Evolutionary conservation across 2,329 filamentous ascomycete species (phyloP).

Genomic region (Phoma sp.): DNA sequence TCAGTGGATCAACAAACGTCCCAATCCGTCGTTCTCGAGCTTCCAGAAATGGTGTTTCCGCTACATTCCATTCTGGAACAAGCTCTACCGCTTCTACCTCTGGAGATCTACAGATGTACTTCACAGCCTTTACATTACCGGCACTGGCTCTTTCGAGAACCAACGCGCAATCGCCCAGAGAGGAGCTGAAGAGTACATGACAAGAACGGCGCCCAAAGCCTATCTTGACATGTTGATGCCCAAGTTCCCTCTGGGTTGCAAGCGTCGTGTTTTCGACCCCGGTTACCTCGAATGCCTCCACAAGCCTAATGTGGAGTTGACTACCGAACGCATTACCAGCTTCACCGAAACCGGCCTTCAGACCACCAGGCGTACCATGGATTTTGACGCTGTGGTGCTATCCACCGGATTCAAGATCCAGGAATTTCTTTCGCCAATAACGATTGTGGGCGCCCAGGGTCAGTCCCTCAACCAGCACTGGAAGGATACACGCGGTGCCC

Average conservation of each 20-base stretch:
- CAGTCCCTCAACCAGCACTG: not conserved
- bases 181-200: not conserved
- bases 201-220: not conserved
- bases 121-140: not conserved
- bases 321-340: not conserved
- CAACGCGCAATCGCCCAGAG: not conserved
- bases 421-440: not conserved
- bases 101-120: not conserved
- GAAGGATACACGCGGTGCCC: not conserved
- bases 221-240: not conserved
- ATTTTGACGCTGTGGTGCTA: not conserved
- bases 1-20: not conserved
- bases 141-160: not conserved
- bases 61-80: not conserved
- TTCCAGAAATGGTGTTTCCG: not conserved
- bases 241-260: not conserved
- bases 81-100: not conserved
- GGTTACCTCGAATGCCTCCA: not conserved
- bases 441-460: not conserved
- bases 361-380: no score
- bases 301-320: not conserved
- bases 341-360: not conserved
- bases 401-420: not conserved
- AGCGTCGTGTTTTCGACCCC: slow-evolving; percentile 1
- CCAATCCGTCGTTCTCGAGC: not conserved